phyloP scores from a whole-genome alignment of 176 grass and related monocot species.

The Ampelocalamus luodianensis region DNA sequence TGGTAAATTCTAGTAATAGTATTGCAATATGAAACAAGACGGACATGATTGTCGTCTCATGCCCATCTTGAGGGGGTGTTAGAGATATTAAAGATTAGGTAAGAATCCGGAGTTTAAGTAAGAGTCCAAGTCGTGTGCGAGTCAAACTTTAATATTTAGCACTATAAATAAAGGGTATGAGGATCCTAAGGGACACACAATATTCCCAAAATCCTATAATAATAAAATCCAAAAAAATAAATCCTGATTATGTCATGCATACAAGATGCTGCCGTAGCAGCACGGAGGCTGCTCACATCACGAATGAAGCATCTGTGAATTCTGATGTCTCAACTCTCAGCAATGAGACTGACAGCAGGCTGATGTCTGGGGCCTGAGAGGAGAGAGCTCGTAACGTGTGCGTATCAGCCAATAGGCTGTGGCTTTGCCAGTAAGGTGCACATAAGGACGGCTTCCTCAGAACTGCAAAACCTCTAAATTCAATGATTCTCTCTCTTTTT shows the following conservation, averaged over 20 bases:
- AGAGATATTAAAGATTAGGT: no score
- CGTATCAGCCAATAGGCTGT: constrained; percentile 45
- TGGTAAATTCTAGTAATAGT: no score
- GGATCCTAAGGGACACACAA: no score
- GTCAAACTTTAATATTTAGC: no score
- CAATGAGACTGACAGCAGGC: constrained; percentile 31
- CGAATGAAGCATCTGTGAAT: constrained; percentile 3
- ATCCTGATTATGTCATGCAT: constrained; percentile 1
- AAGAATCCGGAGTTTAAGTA: no score
- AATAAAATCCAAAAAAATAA: background rate
- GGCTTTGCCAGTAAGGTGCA: constrained; percentile 3
- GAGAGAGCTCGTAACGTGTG: constrained; percentile 43
- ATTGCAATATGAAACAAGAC: no score
- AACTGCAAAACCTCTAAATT: constrained; percentile 41
- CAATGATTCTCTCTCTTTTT: constrained; percentile 1
- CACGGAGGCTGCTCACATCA: constrained; percentile 18
- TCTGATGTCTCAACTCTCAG: constrained; percentile 11
- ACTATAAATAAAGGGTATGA: no score
- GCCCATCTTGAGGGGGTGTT: no score
- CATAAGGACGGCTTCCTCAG: constrained; percentile 36
- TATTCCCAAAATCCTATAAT: no score
- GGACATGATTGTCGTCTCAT: no score
- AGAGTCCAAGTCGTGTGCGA: no score
- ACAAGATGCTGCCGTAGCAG: constrained; percentile 26
- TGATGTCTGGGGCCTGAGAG: background rate